Base-by-base conservation (phyloP, 2,329 filamentous ascomycete genomes). In the Bisporella sp. region DNA sequence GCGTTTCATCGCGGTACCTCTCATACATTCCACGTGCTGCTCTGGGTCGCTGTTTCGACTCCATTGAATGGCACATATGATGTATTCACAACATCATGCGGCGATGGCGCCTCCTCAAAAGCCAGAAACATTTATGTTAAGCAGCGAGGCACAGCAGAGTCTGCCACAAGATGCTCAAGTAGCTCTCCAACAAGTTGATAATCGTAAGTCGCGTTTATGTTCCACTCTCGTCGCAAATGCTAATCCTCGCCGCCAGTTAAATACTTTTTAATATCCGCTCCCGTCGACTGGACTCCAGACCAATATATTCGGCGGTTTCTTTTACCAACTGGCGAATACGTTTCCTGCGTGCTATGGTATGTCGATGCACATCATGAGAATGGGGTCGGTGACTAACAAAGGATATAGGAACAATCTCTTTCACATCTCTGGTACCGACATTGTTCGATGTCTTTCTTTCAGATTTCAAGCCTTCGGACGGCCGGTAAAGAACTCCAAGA, bases 401-500 rank as follows among this genome's bases (percentile, higher is more conserved):
- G 32, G 41, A 11, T 46, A 41, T 64, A 87, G 84, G 90, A 97
- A 92, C 78, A 97, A 96, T 68, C 87, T 99, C 62, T 99, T 99
- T 71, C 93, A 99, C 78, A 95, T 99, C 66, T 97, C 93, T 30
- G 93, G 93, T 57, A 99, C 93, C 61, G 93, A 99, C 70, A 99
- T 99, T 65, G 93, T 99, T 55, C 85, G 93, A 80, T 99, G 93
- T 66, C 81, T 99, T 43, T 95, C 93, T 6, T 99, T 99, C 75
- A 81, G 93, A 67, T 99, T 99, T 74, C 93, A 97, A 74, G 93
- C 93, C 47, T 99, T 99, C 67, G 93, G 93, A 62, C 89, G 93
- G 51, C 93, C 93, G 1, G 93, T 99, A 55, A 97, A 96, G 79
- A 99, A 99, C 76, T 95, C 92, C 40, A 99, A 99, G 77, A 99